Evolutionary conservation across 202 grass and related monocot species (phyloP), one percentile per base, ranked within the genome.

Genomic region (Eragrostis tef): DNA sequence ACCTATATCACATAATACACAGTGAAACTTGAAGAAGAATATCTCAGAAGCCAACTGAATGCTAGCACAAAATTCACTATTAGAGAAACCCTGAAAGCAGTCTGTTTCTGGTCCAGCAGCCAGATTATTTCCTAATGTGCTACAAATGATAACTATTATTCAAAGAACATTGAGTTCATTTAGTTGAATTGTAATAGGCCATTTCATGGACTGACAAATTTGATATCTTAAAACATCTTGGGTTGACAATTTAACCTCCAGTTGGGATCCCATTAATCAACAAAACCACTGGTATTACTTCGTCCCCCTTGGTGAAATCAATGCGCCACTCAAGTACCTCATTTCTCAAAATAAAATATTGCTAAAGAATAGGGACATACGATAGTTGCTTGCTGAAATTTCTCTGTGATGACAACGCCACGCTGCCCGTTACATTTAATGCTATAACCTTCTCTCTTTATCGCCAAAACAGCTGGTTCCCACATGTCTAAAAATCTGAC

Each of bases 371-470:
- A 85, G 68, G 86, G 11, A 48, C 85, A 79, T 98, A 95, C 96
- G 49, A 41, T 11, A 73, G 88, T 93, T 67, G 63, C 83, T 88
- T 92, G 82, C 73, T 93, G 88, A 77, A 98, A 95, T 77, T 98
- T 98, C 70, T 94, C 92, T 50, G 81, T 84, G 70, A 91, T 83
- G 78, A 98, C 80, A 83, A 86, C 80, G 79, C 96, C 92, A 79
- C 92, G 87, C 45, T 89, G 92, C 9, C 92, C 90, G 31, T 77
- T 93, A 64, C 88, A 95, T 84, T 95, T 98, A 78, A 98, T 98
- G 74, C 87, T 98, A 80, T 90, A 98, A 66, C 90, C 92, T 85
- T 98, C 90, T 71, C 83, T 90, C 78, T 95, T 98, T 88, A 98
- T 90, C 67, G 90, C 86, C 85, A 98, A 81, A 78, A 95, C 83